Evolutionary conservation across 352 stramenopile species (phyloP).

Genomic region (Paralagenidium karlingii): DNA sequence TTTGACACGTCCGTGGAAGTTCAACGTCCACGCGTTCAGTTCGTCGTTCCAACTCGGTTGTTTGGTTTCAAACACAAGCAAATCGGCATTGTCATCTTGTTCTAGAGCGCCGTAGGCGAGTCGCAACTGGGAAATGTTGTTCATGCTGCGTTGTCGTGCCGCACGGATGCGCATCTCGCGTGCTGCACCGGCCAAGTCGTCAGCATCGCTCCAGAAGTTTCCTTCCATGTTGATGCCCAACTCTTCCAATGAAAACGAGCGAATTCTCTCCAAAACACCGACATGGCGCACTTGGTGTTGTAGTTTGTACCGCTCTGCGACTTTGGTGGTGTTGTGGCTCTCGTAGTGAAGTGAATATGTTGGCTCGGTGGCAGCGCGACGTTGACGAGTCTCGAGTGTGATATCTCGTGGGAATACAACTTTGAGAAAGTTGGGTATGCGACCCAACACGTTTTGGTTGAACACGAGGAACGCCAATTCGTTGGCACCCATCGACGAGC

Average conservation of each 20-base stretch:
- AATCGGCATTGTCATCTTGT: conserved; percentile 62
- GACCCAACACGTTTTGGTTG: conserved; percentile 64
- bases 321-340: conserved; percentile 1
- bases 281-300: conserved; percentile 27
- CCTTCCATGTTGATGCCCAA: conserved; percentile 19
- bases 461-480: conserved; percentile 73
- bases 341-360: neutral
- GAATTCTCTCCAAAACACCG: conserved; percentile 41
- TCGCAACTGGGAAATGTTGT: too few relatives aligned
- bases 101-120: conserved; percentile 42
- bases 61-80: conserved; percentile 74
- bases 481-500: too few relatives aligned
- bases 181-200: conserved; percentile 11
- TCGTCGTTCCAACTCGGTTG: conserved; percentile 78
- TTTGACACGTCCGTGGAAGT: conserved; percentile 84
- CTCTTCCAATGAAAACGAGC: conserved; percentile 41
- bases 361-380: neutral
- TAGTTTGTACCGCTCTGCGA: conserved; percentile 46
- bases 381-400: neutral
- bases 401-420: conserved; percentile 42
- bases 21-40: conserved; percentile 77
- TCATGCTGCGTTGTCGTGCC: conserved; percentile 41
- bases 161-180: conserved; percentile 13
- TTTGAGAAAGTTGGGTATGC: conserved; percentile 60
- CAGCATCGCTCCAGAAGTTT: neutral